These are phyloP conservation scores for Mortierella sp. DNA, from an alignment of 371 early-diverging fungal genomes.

Conservation along the genomic window DNA sequence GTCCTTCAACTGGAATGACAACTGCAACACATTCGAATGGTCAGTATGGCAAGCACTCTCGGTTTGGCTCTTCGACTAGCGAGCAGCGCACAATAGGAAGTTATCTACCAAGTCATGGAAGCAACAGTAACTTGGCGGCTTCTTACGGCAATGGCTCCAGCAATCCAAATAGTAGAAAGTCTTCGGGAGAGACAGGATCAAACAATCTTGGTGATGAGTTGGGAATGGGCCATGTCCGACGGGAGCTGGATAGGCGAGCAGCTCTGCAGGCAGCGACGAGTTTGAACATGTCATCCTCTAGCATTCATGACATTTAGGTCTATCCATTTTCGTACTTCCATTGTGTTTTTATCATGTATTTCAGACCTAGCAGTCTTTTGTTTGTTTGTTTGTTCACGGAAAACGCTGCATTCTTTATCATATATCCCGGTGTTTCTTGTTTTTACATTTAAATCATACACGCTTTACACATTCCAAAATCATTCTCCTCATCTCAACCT, in stretches of 20 bases:
- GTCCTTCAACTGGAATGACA: slow-evolving; percentile 39
- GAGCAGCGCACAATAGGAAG: slow-evolving; percentile 23
- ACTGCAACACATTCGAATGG: slow-evolving; percentile 35
- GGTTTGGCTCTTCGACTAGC: slow-evolving; percentile 37
- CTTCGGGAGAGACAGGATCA: slow-evolving; percentile 28
- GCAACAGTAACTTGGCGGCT: slow-evolving; percentile 32
- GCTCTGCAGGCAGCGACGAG: slow-evolving; percentile 5
- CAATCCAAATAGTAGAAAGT: slow-evolving; percentile 22
- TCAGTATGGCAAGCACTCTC: slow-evolving; percentile 27
- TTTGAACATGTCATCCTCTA: slow-evolving; percentile 7
- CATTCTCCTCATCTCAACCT: neutral
- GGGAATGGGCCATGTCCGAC: slow-evolving; percentile 47
- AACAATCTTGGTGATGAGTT: slow-evolving; percentile 50
- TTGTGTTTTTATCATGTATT: neutral
- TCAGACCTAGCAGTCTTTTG: too few relatives aligned
- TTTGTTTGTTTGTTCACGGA: too few relatives aligned
- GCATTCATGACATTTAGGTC: slow-evolving; percentile 40
- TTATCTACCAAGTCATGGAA: slow-evolving; percentile 36
- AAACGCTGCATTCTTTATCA: too few relatives aligned
- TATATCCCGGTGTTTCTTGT: too few relatives aligned
- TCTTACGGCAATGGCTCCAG: slow-evolving; percentile 1
- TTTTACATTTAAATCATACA: too few relatives aligned
- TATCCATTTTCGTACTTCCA: neutral
- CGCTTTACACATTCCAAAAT: neutral
- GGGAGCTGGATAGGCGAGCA: slow-evolving; percentile 44